Evolutionary conservation across 257 asterid species (phyloP), one percentile per base, ranked within the genome.

Genomic region (Solanum verrucosum): DNA sequence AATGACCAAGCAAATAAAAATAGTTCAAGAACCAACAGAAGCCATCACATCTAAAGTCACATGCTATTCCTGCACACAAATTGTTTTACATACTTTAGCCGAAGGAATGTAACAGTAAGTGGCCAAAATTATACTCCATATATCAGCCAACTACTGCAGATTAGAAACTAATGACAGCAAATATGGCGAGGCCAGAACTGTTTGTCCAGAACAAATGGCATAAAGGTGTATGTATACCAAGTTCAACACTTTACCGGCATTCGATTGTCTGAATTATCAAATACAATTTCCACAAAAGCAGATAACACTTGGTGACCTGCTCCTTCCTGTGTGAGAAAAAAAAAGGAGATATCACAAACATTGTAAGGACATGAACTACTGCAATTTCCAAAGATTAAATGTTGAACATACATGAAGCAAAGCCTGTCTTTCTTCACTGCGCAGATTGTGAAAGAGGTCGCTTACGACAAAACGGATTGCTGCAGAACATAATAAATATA

Each of bases 261-360:
- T 38, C 99, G 98, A 88, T 97, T 97, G 93, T 97, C 99, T 35
- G 97, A 91, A 94, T 97, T 97, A 89, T 96, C 98, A 87, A 97
- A 97, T 86, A 97, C 98, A 83, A 97, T 97, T 96, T 97, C 99
- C 90, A 96, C 99, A 93, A 97, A 97, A 27, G 99, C 99, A 79
- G 99, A 95, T 89, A 93, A 86, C 87, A 97, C 93, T 88, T 94
- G 99, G 91, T 96, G 99, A 38, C 99, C 99, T 34, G 98, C 96
- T 88, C 99, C 99, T 95, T 97, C 99, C 99, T 97, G 94, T 42
- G 56, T 83, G 86, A 46, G 71, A 20, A 89, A 78, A 60, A 68
- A 71, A 68, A 11, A 5, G 33, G 25, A 67, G 68, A 9, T 8
- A 10, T 84, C 33, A 56, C n/a, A 42, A 63, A 84, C 21, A 72